Evolutionary conservation across 352 stramenopile species (phyloP), one percentile per base, ranked within the genome.

Genomic region (Thalassiosira sp.): DNA sequence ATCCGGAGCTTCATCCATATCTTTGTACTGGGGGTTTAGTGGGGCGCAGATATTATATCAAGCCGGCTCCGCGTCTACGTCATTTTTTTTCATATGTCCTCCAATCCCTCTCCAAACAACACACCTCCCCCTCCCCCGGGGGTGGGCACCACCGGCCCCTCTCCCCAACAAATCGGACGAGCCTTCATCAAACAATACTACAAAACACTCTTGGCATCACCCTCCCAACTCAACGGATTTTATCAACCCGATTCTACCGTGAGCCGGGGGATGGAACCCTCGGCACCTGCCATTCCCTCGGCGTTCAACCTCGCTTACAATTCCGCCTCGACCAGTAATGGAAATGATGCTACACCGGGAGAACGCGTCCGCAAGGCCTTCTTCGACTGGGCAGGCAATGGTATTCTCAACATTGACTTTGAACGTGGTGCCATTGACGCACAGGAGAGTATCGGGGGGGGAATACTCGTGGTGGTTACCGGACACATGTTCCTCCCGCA

Each of bases 141-240:
- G 8, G 16, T 13, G 6, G 76, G 66, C n/a, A 72, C 81, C 25
- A 72, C 73, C 2, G 76, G 66, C n/a, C 77, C 81, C 25, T 75
- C 73, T 3, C 77, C 77, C 27, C 69, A 84, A 51, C 79, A 79
- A 46, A 79, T 91, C 24, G 86, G 78, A 13, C 84, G 73, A 15
- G 48, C 60, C 22, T 92, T 92, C 77, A 81, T 92, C 57, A 88
- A 89, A 66, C 61, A 82, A 43, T 92, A 90, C 59, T 92, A 92
- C 63, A 73, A 90, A 76, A 78, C 66, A 6, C 76, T 92, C 13
- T 65, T 80, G 15, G 77, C 66, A 13, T 80, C 64, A 10, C 79
- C 86, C 1, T 76, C 82, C 27, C 42, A 85, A 24, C 70, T 90
- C 16, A 57, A 72, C 18, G 67, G 65, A 20, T 89, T 90, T 57